Evolutionary conservation across 129 eudicot species (phyloP).

Genomic region (Logfia minima): DNA sequence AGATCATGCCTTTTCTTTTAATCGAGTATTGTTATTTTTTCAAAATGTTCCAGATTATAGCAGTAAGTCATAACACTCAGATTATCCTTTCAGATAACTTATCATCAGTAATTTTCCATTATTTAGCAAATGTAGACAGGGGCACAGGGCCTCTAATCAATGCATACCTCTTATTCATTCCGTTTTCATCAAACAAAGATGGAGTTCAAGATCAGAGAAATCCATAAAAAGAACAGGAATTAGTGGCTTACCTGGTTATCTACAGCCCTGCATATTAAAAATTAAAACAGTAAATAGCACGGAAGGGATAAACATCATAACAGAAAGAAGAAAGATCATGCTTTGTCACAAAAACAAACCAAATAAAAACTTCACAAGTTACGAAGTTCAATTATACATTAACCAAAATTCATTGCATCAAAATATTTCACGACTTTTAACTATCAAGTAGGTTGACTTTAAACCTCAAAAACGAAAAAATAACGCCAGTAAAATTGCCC

Average conservation of each 20-base stretch:
- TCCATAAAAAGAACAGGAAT: slow-evolving; percentile 4
- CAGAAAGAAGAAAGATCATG: neutral
- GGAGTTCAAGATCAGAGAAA: neutral
- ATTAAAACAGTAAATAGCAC: neutral
- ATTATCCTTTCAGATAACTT: neutral
- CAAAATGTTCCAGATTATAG: neutral
- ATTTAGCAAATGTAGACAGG: neutral
- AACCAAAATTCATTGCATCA: neutral
- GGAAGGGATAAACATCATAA: neutral
- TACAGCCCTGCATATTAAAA: slow-evolving; percentile 62
- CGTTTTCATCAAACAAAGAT: neutral
- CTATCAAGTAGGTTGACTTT: neutral
- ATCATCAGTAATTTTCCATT: neutral
- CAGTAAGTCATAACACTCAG: neutral
- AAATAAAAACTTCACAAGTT: neutral
- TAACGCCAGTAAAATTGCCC: neutral
- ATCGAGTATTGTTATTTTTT: neutral
- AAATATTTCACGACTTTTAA: neutral
- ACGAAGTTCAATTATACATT: neutral
- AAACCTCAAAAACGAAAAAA: neutral
- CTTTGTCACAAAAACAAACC: neutral
- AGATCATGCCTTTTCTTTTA: neutral
- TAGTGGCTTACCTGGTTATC: slow-evolving; percentile 74
- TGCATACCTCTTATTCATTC: slow-evolving; percentile 4
- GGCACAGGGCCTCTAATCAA: neutral